Conservation (phyloP, 345 rosid species). For the Noccaea caerulescens region DNA sequence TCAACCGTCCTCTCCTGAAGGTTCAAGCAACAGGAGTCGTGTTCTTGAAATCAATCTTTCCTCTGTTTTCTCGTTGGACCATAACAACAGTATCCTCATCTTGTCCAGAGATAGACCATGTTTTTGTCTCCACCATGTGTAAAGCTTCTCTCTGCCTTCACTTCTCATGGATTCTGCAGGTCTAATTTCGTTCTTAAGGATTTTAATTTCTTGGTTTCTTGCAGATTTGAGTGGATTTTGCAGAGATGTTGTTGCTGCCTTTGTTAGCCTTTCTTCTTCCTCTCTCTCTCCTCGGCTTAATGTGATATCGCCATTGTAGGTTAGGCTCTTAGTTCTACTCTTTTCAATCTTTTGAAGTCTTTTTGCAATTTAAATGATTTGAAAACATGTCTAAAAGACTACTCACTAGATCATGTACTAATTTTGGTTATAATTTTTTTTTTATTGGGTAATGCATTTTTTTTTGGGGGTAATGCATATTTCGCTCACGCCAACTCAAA, state of each 20-base stretch:
- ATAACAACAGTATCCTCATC: not conserved
- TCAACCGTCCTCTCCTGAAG: slow-evolving; percentile 34
- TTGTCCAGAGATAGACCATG: slow-evolving; percentile 32
- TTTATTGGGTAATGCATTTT: no score
- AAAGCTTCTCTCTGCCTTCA: slow-evolving; percentile 9
- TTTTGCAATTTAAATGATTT: not conserved
- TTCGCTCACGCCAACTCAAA: not conserved
- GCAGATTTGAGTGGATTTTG: slow-evolving; percentile 40
- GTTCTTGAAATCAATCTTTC: slow-evolving; percentile 25
- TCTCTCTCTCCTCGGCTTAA: not conserved
- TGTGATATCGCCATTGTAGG: not conserved
- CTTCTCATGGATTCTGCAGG: not conserved
- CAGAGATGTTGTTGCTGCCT: slow-evolving; percentile 39
- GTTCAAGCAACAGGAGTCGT: slow-evolving; percentile 32
- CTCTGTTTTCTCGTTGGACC: slow-evolving; percentile 32
- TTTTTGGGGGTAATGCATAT: not conserved
- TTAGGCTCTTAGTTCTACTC: not conserved
- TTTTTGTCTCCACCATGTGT: slow-evolving; percentile 40
- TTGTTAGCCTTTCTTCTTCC: slow-evolving; percentile 10
- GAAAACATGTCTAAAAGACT: not conserved
- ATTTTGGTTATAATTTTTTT: not conserved
- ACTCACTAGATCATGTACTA: not conserved
- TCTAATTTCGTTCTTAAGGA: not conserved
- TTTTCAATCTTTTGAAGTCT: not conserved
- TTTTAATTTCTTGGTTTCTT: slow-evolving; percentile 18